Evolutionary conservation across 805 yeast species (phyloP).

Genomic region (Kodamaea lidongshanica): DNA sequence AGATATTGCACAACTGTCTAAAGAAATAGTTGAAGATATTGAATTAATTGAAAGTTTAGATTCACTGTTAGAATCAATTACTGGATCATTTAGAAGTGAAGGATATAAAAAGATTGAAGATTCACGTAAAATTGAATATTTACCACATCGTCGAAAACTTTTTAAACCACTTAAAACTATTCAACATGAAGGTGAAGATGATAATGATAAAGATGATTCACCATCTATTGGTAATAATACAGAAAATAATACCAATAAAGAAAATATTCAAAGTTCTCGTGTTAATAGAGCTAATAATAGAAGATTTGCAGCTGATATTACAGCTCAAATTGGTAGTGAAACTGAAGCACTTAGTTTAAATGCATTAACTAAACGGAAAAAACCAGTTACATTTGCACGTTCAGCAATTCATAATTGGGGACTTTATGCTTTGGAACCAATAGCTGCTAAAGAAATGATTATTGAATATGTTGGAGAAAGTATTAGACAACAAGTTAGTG

Average conservation of each 20-base stretch:
- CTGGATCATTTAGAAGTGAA: conserved; percentile 65
- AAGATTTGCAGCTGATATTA: conserved; percentile 83
- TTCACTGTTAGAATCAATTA: conserved; percentile 31
- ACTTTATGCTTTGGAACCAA: conserved; percentile 88
- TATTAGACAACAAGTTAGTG: conserved; percentile 89
- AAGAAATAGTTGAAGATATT: conserved; percentile 18
- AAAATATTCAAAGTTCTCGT: conserved; percentile 63
- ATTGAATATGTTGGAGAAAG: conserved; percentile 97
- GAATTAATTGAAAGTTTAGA: conserved; percentile 25
- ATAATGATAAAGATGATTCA: conserved; percentile 9
- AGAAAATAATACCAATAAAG: conserved; percentile 11
- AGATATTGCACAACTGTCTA: conserved; percentile 23
- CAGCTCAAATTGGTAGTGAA: conserved; percentile 76
- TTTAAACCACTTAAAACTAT: conserved; percentile 70
- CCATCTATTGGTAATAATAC: conserved; percentile 16
- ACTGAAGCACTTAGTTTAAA: conserved; percentile 77
- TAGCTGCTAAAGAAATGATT: conserved; percentile 94
- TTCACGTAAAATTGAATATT: conserved; percentile 61
- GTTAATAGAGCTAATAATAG: conserved; percentile 82
- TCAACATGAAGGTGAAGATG: conserved; percentile 54
- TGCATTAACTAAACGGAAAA: conserved; percentile 81
- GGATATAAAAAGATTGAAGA: conserved; percentile 74
- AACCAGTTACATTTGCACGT: conserved; percentile 93
- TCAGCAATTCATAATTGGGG: conserved; percentile 99
- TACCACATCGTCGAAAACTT: conserved; percentile 72